A percentile compares a stretch with the other conserved stretches of the same genome.
phyloP scores from a whole-genome alignment of 2,329 filamentous ascomycete genomes.

The Colletotrichum theobromicola region DNA sequence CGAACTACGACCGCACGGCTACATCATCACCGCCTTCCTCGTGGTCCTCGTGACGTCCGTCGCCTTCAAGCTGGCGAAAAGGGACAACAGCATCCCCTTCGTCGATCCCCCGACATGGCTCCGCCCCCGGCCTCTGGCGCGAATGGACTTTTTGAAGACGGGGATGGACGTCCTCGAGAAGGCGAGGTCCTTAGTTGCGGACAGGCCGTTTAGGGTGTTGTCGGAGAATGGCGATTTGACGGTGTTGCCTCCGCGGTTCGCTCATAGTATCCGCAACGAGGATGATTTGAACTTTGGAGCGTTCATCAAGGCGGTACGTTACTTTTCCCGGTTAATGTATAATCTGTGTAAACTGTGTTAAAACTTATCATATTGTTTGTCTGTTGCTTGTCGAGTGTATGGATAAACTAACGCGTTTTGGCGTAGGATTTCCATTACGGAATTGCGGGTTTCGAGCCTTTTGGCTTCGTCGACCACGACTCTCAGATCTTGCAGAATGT shows the following conservation, averaged over 20 bases:
- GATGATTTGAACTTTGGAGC: neutral
- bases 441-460: neutral
- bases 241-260: neutral
- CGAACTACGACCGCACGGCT: neutral
- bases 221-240: neutral
- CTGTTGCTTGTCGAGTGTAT: neutral
- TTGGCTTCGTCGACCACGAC: neutral
- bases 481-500: neutral
- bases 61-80: neutral
- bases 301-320: neutral
- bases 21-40: neutral
- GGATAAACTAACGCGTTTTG: rapidly evolving
- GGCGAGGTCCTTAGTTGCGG: neutral
- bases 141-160: neutral
- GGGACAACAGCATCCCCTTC: neutral
- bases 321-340: neutral
- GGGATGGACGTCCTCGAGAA: neutral
- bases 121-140: neutral
- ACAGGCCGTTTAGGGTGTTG: neutral
- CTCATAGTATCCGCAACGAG: neutral
- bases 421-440: neutral
- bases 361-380: neutral
- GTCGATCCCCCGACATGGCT: neutral
- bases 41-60: neutral
- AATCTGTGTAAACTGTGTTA: neutral